A percentile compares a stretch with the other conserved stretches of the same genome.
These are phyloP conservation scores for Nakaseomyces sp. DNA, from an alignment of 1,139 yeast species.

Conservation along the genomic window DNA sequence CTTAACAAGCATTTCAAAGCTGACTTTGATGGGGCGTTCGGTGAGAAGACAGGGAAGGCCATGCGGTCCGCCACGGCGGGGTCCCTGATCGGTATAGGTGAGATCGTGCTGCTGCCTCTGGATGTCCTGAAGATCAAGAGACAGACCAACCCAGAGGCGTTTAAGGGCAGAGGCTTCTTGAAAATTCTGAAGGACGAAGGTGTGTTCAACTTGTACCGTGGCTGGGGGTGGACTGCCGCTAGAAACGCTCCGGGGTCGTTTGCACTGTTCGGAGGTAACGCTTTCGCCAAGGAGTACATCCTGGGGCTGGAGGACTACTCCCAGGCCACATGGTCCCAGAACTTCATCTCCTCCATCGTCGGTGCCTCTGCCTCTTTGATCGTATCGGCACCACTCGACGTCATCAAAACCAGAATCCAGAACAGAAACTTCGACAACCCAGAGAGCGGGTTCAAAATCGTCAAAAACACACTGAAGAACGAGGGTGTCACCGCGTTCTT, in stretches of 20 bases:
- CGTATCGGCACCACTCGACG: conserved; percentile 96
- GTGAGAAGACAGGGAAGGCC: conserved; percentile 94
- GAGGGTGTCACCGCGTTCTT: conserved; percentile 89
- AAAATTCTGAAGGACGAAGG: conserved; percentile 87
- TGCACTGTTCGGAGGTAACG: conserved; percentile 96
- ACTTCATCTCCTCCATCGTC: conserved; percentile 88
- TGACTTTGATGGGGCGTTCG: conserved; percentile 66
- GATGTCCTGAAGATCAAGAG: conserved; percentile 96
- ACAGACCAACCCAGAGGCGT: conserved; percentile 97
- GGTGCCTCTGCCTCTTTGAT: conserved; percentile 97
- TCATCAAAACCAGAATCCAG: conserved; percentile 96
- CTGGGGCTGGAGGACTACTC: conserved; percentile 80
- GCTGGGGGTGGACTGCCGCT: conserved; percentile 99
- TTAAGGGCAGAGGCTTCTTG: conserved; percentile 92
- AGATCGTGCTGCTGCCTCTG: conserved; percentile 86
- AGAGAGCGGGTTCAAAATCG: conserved; percentile 83
- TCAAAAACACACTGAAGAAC: conserved; percentile 84
- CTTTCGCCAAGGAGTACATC: conserved; percentile 94
- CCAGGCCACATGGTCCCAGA: conserved; percentile 89
- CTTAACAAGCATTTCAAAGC: conserved; percentile 66
- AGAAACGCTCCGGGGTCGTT: conserved; percentile 99
- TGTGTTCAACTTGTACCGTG: conserved; percentile 74
- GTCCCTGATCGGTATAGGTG: conserved; percentile 94
- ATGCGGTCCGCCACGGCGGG: conserved; percentile 96
- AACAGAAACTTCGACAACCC: conserved; percentile 93